A percentile compares a stretch with the other conserved stretches of the same genome.
Evolutionary conservation across 345 rosid species (phyloP).

Genomic region (Rhodamnia rubescens): DNA sequence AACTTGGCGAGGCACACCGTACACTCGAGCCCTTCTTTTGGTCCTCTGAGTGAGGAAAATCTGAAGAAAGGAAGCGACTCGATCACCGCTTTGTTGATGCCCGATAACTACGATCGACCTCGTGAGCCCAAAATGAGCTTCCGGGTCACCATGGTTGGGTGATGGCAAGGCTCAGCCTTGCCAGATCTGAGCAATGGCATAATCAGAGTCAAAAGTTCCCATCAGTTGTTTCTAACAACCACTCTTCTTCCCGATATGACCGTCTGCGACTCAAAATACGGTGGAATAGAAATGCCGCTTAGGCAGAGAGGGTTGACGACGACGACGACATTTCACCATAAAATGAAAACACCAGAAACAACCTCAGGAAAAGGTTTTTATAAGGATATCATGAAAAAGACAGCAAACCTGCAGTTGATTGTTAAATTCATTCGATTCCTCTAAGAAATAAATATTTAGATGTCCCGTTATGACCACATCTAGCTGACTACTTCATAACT

Average conservation of each 20-base stretch:
- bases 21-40: too few species aligned
- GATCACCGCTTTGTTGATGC: too few species aligned
- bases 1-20: too few species aligned
- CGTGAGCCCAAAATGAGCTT: too few species aligned
- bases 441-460: neutral
- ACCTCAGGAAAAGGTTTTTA: neutral
- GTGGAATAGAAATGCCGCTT: neutral
- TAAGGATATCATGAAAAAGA: neutral
- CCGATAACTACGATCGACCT: too few species aligned
- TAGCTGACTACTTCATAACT: neutral
- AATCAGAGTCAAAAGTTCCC: neutral
- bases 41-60: too few species aligned
- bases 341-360: neutral
- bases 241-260: neutral
- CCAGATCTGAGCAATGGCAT: neutral
- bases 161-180: too few species aligned
- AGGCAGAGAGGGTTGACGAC: neutral
- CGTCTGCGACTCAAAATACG: neutral
- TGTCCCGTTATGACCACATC: neutral
- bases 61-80: too few species aligned
- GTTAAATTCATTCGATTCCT: neutral
- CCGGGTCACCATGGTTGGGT: too few species aligned
- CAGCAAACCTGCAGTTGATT: neutral
- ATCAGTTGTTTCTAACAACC: neutral
- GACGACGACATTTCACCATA: neutral